Percentiles rank a stretch among this genome's conserved stretches.
phyloP scores from a whole-genome alignment of 805 yeast genomes.

The Monosporozyma servazzii region DNA sequence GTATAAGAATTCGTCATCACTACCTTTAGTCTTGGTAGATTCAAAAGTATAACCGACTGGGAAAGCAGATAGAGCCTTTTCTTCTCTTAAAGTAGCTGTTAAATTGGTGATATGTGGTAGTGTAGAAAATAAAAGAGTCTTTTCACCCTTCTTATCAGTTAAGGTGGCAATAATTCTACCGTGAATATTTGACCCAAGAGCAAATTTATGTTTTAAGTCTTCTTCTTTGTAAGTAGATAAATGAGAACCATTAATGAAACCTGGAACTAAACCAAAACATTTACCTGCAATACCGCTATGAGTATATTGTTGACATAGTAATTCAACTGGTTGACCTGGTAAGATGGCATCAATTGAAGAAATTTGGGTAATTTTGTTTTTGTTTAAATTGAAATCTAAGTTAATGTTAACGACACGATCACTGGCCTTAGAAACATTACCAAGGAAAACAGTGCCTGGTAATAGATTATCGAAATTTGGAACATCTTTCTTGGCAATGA shows the following conservation, averaged over 20 bases:
- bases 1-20: slow-evolving; percentile 47
- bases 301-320: slow-evolving; percentile 51
- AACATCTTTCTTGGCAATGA: slow-evolving; percentile 64
- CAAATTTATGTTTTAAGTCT: slow-evolving; percentile 49
- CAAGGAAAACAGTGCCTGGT: slow-evolving; percentile 64
- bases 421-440: slow-evolving; percentile 43
- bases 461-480: slow-evolving; percentile 32
- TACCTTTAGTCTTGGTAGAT: slow-evolving; percentile 47
- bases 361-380: slow-evolving; percentile 42
- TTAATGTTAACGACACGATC: slow-evolving; percentile 44
- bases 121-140: slow-evolving; percentile 49
- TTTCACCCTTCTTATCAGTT: slow-evolving; percentile 43
- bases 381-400: slow-evolving; percentile 38
- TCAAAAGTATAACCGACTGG: slow-evolving; percentile 64
- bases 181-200: slow-evolving; percentile 57
- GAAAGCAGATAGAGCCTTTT: slow-evolving; percentile 49
- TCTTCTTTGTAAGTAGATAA: slow-evolving; percentile 38
- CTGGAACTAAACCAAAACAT: slow-evolving; percentile 66
- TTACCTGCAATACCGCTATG: slow-evolving; percentile 61
- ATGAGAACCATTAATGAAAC: slow-evolving; percentile 62
- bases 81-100: slow-evolving; percentile 6
- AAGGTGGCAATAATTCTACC: slow-evolving; percentile 64
- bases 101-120: slow-evolving; percentile 43
- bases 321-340: slow-evolving; percentile 79
- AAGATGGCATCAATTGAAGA: slow-evolving; percentile 70